A percentile compares a stretch with the other conserved stretches of the same genome.
Conservation (phyloP, 2,329 filamentous ascomycete species). For the Didymosphaeria variabile region DNA sequence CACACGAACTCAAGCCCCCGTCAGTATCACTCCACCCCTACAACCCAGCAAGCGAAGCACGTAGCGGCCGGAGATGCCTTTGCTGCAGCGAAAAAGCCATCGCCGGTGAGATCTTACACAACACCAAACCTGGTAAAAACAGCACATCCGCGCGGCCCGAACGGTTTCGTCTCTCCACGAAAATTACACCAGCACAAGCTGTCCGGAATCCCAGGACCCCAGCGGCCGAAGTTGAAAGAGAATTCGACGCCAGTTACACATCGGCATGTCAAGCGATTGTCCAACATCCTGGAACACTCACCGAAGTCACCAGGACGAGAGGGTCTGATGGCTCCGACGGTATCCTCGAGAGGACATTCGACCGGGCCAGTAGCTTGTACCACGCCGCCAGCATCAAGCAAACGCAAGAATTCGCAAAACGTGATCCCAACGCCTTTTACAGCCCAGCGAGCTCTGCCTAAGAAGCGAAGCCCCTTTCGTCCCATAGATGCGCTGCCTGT, state of each 20-base stretch:
- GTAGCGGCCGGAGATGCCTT: conserved; percentile 29
- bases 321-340: conserved; percentile 27
- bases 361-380: conserved; percentile 24
- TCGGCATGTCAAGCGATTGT: conserved; percentile 24
- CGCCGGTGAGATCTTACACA: conserved; percentile 38
- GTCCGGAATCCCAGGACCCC: conserved; percentile 18
- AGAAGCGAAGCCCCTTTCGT: conserved; percentile 15
- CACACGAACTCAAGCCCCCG: conserved; percentile 38
- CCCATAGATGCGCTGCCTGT: not conserved
- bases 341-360: conserved; percentile 26
- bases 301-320: conserved; percentile 26
- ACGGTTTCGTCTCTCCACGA: conserved; percentile 29
- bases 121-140: conserved; percentile 40
- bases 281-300: conserved; percentile 31
- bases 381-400: conserved; percentile 27
- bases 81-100: conserved; percentile 19
- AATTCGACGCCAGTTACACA: conserved; percentile 30
- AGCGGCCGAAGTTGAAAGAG: conserved; percentile 29
- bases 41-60: conserved; percentile 29
- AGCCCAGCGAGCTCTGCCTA: conserved; percentile 24
- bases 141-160: conserved; percentile 20
- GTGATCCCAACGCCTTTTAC: conserved; percentile 33
- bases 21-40: conserved; percentile 28
- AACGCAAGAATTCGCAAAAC: conserved; percentile 28
- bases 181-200: conserved; percentile 26